Conservation (phyloP, 2,329 filamentous ascomycete species). For the Alternaria ventricosa region DNA sequence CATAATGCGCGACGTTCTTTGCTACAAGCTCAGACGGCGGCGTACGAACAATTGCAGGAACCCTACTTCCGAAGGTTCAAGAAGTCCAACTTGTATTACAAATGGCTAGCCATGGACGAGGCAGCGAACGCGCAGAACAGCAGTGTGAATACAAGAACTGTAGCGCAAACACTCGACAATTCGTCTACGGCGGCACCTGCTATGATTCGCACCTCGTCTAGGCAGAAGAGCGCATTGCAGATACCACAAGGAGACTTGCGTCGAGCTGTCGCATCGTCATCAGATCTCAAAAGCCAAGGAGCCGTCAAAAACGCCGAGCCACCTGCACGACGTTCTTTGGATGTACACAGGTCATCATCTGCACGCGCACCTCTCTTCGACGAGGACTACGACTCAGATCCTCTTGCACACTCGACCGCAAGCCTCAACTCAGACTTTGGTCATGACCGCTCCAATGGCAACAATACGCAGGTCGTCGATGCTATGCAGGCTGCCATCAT, state of each 20-base stretch:
- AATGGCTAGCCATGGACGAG: slow-evolving; percentile 90
- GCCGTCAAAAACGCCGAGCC: slow-evolving; percentile 54
- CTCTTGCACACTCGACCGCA: slow-evolving; percentile 76
- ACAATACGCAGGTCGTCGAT: slow-evolving; percentile 82
- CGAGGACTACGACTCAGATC: slow-evolving; percentile 78
- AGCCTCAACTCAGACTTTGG: slow-evolving; percentile 74
- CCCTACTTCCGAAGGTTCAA: slow-evolving; percentile 86
- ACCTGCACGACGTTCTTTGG: slow-evolving; percentile 70
- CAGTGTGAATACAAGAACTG: slow-evolving; percentile 31
- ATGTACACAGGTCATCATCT: slow-evolving; percentile 61
- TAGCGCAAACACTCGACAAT: slow-evolving; percentile 37
- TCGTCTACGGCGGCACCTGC: slow-evolving; percentile 35
- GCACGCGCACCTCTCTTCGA: slow-evolving; percentile 72
- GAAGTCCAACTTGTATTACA: slow-evolving; percentile 92
- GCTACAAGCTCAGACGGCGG: slow-evolving; percentile 78
- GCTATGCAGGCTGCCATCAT: slow-evolving; percentile 92
- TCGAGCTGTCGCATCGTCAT: slow-evolving; percentile 66
- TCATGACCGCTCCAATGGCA: slow-evolving; percentile 54
- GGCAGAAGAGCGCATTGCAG: slow-evolving; percentile 46
- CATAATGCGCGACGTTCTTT: slow-evolving; percentile 81
- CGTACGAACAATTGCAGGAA: slow-evolving; percentile 83
- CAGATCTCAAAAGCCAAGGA: slow-evolving; percentile 61
- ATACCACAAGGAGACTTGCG: slow-evolving; percentile 59
- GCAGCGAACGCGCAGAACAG: slow-evolving; percentile 46
- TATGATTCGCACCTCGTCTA: slow-evolving; percentile 57